Evolutionary conservation across 108 stramenopile species (phyloP).

Genomic region (Nannochloropsis oceanica): DNA sequence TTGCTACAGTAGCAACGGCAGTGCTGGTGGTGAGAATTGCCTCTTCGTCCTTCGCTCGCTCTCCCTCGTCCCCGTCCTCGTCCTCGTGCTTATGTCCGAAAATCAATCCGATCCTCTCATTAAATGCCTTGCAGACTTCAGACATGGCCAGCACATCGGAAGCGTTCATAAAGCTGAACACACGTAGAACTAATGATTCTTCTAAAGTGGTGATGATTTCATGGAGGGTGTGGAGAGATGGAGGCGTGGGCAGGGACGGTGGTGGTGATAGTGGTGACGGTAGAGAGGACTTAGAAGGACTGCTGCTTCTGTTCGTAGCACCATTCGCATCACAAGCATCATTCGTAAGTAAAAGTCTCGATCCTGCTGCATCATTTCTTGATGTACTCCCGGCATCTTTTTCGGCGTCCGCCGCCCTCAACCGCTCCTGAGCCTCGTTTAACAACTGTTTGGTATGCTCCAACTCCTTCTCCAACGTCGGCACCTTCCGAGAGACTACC

Average conservation of each 20-base stretch:
- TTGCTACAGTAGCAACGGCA: neutral
- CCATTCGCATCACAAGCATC: neutral
- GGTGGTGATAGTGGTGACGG: neutral
- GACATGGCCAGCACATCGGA: neutral
- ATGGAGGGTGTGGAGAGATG: neutral
- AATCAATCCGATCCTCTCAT: neutral
- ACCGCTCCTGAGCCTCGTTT: neutral
- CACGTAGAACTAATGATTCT: neutral
- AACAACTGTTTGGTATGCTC: neutral
- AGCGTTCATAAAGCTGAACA: neutral
- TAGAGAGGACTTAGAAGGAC: neutral
- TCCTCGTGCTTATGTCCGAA: neutral
- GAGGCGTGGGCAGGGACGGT: neutral
- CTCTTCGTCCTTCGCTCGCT: neutral
- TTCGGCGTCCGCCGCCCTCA: neutral
- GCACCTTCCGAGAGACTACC: neutral
- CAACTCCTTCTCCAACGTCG: neutral
- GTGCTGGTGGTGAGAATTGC: neutral
- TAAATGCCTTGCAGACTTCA: neutral
- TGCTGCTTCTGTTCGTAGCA: neutral
- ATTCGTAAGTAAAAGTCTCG: neutral
- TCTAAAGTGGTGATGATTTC: neutral
- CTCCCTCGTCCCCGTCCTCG: neutral
- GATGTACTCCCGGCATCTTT: neutral
- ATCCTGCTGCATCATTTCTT: neutral